These are phyloP conservation scores for Plasmodium cynomolgi DNA, from an alignment of 169 alveolate genomes.

Conservation along the genomic window DNA sequence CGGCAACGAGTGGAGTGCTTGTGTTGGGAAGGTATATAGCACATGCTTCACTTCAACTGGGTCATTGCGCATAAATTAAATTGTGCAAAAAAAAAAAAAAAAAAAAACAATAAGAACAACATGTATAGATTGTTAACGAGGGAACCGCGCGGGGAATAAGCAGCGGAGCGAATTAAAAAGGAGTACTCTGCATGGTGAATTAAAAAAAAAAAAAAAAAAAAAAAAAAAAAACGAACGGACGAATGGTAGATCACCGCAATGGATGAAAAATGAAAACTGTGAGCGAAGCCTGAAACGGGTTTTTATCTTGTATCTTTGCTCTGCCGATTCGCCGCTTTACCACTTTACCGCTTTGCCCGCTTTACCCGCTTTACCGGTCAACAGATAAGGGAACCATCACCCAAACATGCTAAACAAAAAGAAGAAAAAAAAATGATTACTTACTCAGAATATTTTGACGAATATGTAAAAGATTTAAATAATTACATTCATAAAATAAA, in stretches of 20 bases:
- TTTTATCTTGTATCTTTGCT: neutral
- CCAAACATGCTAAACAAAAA: neutral
- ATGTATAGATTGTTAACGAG: neutral
- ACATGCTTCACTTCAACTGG: neutral
- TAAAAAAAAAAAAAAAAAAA: neutral
- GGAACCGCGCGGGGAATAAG: neutral
- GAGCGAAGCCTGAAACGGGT: neutral
- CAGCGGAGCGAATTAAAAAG: neutral
- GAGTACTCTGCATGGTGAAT: neutral
- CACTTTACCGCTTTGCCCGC: neutral
- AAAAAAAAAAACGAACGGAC: neutral
- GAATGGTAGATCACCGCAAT: neutral
- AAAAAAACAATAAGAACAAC: neutral
- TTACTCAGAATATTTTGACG: slow-evolving; percentile 72
- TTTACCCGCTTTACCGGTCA: neutral
- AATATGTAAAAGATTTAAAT: slow-evolving; percentile 60
- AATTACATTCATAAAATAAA: slow-evolving; percentile 48
- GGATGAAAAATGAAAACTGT: neutral
- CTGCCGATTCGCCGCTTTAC: neutral
- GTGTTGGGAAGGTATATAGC: neutral
- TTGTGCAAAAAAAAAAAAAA: slow-evolving; percentile 2
- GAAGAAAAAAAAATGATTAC: slow-evolving; percentile 61
- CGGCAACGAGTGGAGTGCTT: neutral
- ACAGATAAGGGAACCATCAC: neutral
- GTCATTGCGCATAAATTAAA: neutral